phyloP scores from a whole-genome alignment of 495 filamentous ascomycete species.

The Aspergillus sclerotioniger region DNA sequence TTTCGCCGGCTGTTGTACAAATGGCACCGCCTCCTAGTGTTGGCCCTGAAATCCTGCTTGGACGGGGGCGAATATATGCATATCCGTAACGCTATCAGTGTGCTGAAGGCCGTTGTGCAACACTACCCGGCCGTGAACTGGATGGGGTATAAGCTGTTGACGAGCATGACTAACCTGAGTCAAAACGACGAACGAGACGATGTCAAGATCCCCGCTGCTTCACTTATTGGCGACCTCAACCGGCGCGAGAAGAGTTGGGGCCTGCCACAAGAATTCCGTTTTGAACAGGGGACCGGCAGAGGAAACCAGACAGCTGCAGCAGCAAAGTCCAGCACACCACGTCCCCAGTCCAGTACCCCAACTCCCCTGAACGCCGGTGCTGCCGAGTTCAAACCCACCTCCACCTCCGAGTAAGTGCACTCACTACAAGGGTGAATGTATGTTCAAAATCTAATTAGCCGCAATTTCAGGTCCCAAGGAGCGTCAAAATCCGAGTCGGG shows the following conservation, averaged over 20 bases:
- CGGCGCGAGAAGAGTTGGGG: slow-evolving; percentile 78
- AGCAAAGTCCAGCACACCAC: slow-evolving; percentile 40
- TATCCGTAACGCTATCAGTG: slow-evolving; percentile 88
- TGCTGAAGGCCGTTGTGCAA: slow-evolving; percentile 77
- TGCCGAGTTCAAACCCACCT: slow-evolving; percentile 45
- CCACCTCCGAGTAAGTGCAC: slow-evolving; percentile 40
- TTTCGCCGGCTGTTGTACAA: slow-evolving; percentile 82
- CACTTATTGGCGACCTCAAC: slow-evolving; percentile 77
- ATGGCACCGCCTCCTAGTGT: slow-evolving; percentile 80
- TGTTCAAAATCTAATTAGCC: slow-evolving; percentile 15
- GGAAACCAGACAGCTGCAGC: slow-evolving; percentile 11
- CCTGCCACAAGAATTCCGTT: slow-evolving; percentile 73
- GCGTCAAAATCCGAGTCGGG: slow-evolving; percentile 25
- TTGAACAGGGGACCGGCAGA: slow-evolving; percentile 17
- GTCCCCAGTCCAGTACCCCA: slow-evolving; percentile 33
- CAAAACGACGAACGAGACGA: slow-evolving; percentile 78
- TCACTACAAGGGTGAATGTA: not conserved
- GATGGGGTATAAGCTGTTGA: slow-evolving; percentile 71
- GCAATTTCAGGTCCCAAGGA: slow-evolving; percentile 28
- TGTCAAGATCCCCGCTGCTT: slow-evolving; percentile 84
- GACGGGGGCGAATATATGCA: slow-evolving; percentile 91
- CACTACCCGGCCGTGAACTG: slow-evolving; percentile 87
- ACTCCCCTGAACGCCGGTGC: slow-evolving; percentile 47
- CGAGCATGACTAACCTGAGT: slow-evolving; percentile 61
- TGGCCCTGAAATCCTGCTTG: slow-evolving; percentile 75